Percentiles rank a stretch among this genome's conserved stretches.
phyloP scores from a whole-genome alignment of 2,329 filamentous ascomycete genomes.

The Pseudogymnoascus sp. region DNA sequence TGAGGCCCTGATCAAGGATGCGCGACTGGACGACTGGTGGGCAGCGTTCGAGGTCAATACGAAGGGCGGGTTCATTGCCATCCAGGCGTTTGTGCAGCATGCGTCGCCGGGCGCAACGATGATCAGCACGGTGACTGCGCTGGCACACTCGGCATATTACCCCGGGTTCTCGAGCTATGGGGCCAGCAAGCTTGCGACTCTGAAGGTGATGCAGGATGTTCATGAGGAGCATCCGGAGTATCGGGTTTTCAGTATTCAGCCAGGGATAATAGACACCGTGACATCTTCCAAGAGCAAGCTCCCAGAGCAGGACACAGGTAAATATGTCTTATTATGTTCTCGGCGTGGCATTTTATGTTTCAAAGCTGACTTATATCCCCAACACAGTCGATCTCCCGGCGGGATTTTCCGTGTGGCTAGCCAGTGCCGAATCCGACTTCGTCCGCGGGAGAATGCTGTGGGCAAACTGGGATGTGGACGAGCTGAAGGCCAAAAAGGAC shows the following conservation, averaged over 20 bases:
- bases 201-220: conserved; percentile 12
- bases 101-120: conserved; percentile 8
- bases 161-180: neutral
- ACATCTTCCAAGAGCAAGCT: conserved; percentile 10
- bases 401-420: conserved; percentile 30
- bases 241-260: conserved; percentile 11
- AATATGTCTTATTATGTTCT: neutral
- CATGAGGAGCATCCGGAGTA: conserved; percentile 11
- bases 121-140: conserved; percentile 9
- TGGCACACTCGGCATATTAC: conserved; percentile 8
- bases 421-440: conserved; percentile 32
- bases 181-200: conserved; percentile 8
- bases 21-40: conserved; percentile 10
- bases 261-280: conserved; percentile 11
- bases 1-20: neutral
- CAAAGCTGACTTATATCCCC: neutral
- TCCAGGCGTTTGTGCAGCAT: conserved; percentile 9
- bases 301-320: neutral
- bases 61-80: conserved; percentile 11
- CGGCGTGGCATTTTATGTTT: neutral
- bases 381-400: neutral
- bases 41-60: conserved; percentile 12
- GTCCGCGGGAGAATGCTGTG: conserved; percentile 32
- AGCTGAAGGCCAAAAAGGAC: conserved; percentile 22
- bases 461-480: conserved; percentile 37